Conservation (phyloP, 2,329 filamentous ascomycete genomes). For the Sphaerulina populicola region DNA sequence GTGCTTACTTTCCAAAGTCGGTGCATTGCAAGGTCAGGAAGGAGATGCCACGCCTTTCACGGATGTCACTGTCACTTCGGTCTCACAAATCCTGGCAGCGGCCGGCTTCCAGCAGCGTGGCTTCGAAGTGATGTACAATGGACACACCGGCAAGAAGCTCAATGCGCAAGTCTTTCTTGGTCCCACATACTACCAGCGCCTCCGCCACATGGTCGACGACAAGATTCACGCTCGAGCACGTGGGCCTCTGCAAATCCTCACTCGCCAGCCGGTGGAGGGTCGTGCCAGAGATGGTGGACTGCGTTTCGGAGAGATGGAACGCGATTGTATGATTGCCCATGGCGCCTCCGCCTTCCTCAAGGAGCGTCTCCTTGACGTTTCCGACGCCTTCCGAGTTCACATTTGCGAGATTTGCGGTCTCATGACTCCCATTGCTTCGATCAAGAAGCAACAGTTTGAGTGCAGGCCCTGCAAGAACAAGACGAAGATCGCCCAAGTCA, state of each 20-base stretch:
- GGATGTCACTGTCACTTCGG: slow-evolving; percentile 88
- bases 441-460: slow-evolving; percentile 92
- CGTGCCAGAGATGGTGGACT: slow-evolving; percentile 95
- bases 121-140: slow-evolving; percentile 98
- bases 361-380: slow-evolving; percentile 93
- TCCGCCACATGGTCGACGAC: slow-evolving; percentile 99
- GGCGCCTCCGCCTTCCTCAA: slow-evolving; percentile 95
- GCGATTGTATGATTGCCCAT: slow-evolving; percentile 99
- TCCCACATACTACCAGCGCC: slow-evolving; percentile 95
- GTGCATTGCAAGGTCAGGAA: slow-evolving; percentile 84
- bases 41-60: slow-evolving; percentile 97
- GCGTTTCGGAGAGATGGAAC: slow-evolving; percentile 99
- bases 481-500: slow-evolving; percentile 94
- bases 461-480: slow-evolving; percentile 98
- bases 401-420: slow-evolving; percentile 97
- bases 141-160: slow-evolving; percentile 89
- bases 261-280: slow-evolving; percentile 93
- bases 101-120: slow-evolving; percentile 95
- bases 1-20: slow-evolving; percentile 93
- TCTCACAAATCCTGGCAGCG: slow-evolving; percentile 75
- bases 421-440: slow-evolving; percentile 98
- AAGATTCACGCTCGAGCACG: slow-evolving; percentile 99
- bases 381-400: slow-evolving; percentile 94
- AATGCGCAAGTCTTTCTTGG: slow-evolving; percentile 93
- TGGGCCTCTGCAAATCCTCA: slow-evolving; percentile 94